Base-by-base conservation (phyloP, 2,329 filamentous ascomycete species). In the Neopestalotiopsis rosae region DNA sequence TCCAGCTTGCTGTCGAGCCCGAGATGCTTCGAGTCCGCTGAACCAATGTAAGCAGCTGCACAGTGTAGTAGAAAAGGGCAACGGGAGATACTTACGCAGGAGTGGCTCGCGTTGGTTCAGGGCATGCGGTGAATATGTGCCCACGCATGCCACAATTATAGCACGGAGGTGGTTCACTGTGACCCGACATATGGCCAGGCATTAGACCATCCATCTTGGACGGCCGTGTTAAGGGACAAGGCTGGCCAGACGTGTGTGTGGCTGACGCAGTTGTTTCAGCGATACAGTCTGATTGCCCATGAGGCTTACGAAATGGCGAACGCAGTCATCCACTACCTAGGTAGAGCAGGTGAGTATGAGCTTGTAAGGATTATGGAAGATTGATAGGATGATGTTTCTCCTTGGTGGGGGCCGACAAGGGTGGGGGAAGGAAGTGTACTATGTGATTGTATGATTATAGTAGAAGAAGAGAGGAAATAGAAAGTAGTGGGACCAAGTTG, bases 71-170 rank as follows among this genome's bases (percentile, higher is more conserved):
- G 17, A 17, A 61, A 17, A 10, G 5, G 30, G 20, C 12, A 61
- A 45, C 10, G 12, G 13, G 24, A 61, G 4, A 6, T 13, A 74
- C 77, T 76, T 76, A 79, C 77, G 77, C 77, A 62, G 77, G 77
- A n/a, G 77, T 71, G 64, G 74, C 73, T 65, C 77, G 68, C 58
- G 76, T 74, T 45, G 77, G 76, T 67, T 79, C 77, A 10, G 77
- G 77, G 65, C 77, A 79, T 61, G 77, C 77, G 42, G 72, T 76
- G 67, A 78, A 78, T 69, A 77, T 69, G 69, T 79, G 77, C 24
- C 77, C 77, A 61, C 72, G 74, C 70, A 78, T 71, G 56, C 77
- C 77, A 71, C 77, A 79, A 65, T 79, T 79, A 58, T 79, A 79
- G 65, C 77, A 79, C 13, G 74, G 73, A 12, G 69, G 66, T 17